Evolutionary conservation across 1,284 basidiomycete species (phyloP), one percentile per base, ranked within the genome.

Genomic region (Ganoderma boninense): DNA sequence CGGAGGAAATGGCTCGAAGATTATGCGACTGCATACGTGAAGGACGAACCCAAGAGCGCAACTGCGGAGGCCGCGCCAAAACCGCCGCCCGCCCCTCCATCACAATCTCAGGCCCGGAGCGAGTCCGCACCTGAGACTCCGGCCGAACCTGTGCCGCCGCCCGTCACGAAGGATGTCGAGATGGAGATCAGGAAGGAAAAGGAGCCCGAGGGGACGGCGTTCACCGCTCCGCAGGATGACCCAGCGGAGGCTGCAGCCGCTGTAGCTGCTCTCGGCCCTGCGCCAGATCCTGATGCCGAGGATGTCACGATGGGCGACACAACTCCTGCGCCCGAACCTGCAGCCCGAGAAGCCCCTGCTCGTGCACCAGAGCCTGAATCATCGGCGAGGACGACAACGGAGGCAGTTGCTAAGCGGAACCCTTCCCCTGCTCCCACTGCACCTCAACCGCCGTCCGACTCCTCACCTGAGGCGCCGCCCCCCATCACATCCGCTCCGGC

Each of bases 1-100:
- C 77, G 80, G 59, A 71, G 64, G 65, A 73, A 76, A 52, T 81
- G 82, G 82, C 69, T 84, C 23, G 76, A 81, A 13, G 76, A 78
- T 29, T 77, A 80, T 42, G 72, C 71, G 13, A 67, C 35, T 40
- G 73, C 60, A 68, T 69, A 61, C 64, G 49, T 64, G 32, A 61
- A 57, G 29, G 73, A 63, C 42, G 69, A 70, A 60, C 67, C 68
- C 32, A 43, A 56, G 32, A 63, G 57, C 49, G 63, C 63, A 43
- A 43, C 65, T 1, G 29, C 52, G 18, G 67, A 69, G 26, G 65
- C 40, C 7, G 64, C 46, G 2, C 61, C 63, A 20, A 40, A 64
- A 38, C 35, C 62, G 1, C 62, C 35, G 7, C 32, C 35, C 8
- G 35, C 32, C 5, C 38, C 46, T 8, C 32, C 14, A 2, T 35